Conservation (phyloP, 2,329 filamentous ascomycete genomes). For the Hawksworthiomyces lignivorus region DNA sequence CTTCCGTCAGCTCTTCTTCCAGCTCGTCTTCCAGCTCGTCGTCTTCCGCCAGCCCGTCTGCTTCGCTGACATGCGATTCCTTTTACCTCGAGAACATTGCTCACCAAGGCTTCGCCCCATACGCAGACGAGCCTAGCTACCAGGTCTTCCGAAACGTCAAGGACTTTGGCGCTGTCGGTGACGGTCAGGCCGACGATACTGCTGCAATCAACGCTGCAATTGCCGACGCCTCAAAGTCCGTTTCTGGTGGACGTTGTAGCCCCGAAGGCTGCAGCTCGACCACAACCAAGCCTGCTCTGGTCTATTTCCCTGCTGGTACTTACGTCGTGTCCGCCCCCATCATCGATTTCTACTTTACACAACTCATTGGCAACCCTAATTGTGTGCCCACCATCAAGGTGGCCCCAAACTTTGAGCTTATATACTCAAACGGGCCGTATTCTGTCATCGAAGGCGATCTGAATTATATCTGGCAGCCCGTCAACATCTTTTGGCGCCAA, state of each 20-base stretch:
- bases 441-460: slow-evolving; percentile 36
- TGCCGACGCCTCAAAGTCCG: slow-evolving; percentile 22
- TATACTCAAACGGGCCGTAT: slow-evolving; percentile 1
- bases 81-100: slow-evolving; percentile 11
- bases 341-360: slow-evolving; percentile 14
- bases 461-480: slow-evolving; percentile 40
- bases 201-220: slow-evolving; percentile 59
- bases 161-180: slow-evolving; percentile 55
- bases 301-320: slow-evolving; percentile 16
- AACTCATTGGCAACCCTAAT: slow-evolving; percentile 13
- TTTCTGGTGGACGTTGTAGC: slow-evolving; percentile 6
- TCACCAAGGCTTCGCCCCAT: slow-evolving; percentile 14
- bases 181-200: slow-evolving; percentile 69
- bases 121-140: slow-evolving; percentile 6
- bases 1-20: neutral
- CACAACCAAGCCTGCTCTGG: slow-evolving; percentile 11
- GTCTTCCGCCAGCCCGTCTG: neutral
- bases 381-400: slow-evolving; percentile 14
- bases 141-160: slow-evolving; percentile 17
- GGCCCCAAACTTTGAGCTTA: neutral
- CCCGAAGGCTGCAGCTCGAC: slow-evolving; percentile 11
- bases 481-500: slow-evolving; percentile 40
- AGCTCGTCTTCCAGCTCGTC: neutral
- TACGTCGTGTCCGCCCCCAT: slow-evolving; percentile 13
- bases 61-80: neutral